Evolutionary conservation across 768 basidiomycete genomes (phyloP), one percentile per base, ranked within the genome.

Genomic region (Termitomyces sp.): DNA sequence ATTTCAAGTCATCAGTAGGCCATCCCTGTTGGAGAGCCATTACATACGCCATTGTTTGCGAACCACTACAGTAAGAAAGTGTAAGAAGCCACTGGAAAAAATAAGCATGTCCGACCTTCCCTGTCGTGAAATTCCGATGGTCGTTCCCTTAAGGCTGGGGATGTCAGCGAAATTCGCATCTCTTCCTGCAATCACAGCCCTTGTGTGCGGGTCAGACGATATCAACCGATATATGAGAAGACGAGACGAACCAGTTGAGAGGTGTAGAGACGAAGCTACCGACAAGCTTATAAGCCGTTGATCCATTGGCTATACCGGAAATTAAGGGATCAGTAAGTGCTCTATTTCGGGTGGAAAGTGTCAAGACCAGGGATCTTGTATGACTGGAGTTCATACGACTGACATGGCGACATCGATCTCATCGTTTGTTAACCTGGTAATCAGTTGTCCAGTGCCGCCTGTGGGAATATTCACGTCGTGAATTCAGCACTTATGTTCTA

Each of bases 1-100:
- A 96, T 65, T 81, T 76, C 61, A 92, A 70, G 22, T 79, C 66
- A 41, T 81, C 76, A 1, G 70, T 82, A 70, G 64, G 74, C 94
- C 94, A 97, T 16, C 86, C 86, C 67, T 96, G 84, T 61, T 95
- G 88, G 33, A 91, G 73, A 4, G 92, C 92, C 90, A 97, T 91
- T 26, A 97, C 93, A 62, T 88, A 91, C 3, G 94, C 95, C 94
- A 98, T 98, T 1, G 92, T 93, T 68, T 95, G 90, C 62, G 88
- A 90, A 24, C 94, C 94, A 63, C 91, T 88, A 57, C 22, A 50
- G 16, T 24, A 3, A 14, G 41, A 18, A 26, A n/a, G 43, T 14
- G 38, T 44, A 35, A 52, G 24, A 0, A 11, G 28, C 18, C 16
- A 13, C 18, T 32, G 13, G 43, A 36, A 9, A 22, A 22, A 28